These are phyloP conservation scores for Pichia thaimueangensis DNA, from an alignment of 805 yeast species.

Conservation along the genomic window DNA sequence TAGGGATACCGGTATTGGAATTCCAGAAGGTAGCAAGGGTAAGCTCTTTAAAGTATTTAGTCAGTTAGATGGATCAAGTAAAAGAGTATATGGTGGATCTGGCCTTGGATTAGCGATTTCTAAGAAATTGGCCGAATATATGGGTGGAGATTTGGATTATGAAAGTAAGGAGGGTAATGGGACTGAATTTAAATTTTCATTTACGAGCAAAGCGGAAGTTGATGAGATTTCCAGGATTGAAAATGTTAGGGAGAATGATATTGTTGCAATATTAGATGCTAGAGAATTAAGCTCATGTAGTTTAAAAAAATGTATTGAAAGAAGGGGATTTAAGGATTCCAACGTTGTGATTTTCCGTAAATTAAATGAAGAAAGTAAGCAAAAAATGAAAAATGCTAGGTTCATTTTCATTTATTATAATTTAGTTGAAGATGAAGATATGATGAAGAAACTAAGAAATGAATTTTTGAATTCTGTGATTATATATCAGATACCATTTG, in stretches of 20 bases:
- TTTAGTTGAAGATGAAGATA: not conserved
- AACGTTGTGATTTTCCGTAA: not conserved
- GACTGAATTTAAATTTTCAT: slow-evolving; percentile 37
- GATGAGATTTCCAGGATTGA: not conserved
- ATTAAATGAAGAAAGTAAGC: not conserved
- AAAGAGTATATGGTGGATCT: slow-evolving; percentile 47
- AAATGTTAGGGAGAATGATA: not conserved
- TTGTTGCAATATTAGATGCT: slow-evolving; percentile 30
- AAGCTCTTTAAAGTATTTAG: slow-evolving; percentile 48
- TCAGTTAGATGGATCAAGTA: slow-evolving; percentile 50
- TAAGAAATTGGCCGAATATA: slow-evolving; percentile 74
- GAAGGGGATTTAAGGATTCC: slow-evolving; percentile 22
- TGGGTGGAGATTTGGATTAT: slow-evolving; percentile 48
- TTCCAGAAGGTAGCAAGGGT: slow-evolving; percentile 33
- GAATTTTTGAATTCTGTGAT: not conserved
- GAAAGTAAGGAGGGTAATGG: slow-evolving; percentile 43
- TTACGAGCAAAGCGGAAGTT: slow-evolving; percentile 25
- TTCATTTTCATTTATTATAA: slow-evolving; percentile 2
- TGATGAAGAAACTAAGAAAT: not conserved
- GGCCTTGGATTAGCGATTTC: slow-evolving; percentile 81
- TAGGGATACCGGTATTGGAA: slow-evolving; percentile 50
- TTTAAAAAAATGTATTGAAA: slow-evolving; percentile 29
- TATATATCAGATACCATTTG: slow-evolving; percentile 5
- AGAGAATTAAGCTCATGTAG: slow-evolving; percentile 30
- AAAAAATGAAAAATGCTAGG: not conserved